Percentiles rank a stretch among this genome's conserved stretches.
phyloP scores from a whole-genome alignment of 139 green algal species.

The Closterium sp. region DNA sequence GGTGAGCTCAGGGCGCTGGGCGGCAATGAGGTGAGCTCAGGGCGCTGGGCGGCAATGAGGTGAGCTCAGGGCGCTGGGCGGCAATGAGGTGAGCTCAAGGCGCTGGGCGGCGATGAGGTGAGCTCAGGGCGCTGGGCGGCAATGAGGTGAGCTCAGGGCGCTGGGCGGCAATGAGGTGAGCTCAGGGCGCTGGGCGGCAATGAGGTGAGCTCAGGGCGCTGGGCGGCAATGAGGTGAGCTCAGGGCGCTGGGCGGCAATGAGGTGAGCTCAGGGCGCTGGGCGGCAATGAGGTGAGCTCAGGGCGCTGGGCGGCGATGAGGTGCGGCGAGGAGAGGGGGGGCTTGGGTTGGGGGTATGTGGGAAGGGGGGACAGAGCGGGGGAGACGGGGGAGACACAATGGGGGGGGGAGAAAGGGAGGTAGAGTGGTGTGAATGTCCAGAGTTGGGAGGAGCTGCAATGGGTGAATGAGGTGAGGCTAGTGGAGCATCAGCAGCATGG shows the following conservation, averaged over 20 bases:
- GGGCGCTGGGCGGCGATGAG: slow-evolving; percentile 21
- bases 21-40: slow-evolving; percentile 20
- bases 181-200: slow-evolving; percentile 25
- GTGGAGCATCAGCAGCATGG: background rate
- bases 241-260: slow-evolving; percentile 18
- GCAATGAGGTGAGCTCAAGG: slow-evolving; percentile 20
- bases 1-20: slow-evolving; percentile 38
- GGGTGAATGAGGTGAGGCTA: background rate
- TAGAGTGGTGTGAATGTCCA: background rate
- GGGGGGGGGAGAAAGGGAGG: background rate
- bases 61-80: slow-evolving; percentile 37
- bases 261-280: too few relatives aligned
- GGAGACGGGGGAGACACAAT: background rate
- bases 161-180: too few relatives aligned
- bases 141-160: slow-evolving; percentile 27
- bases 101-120: too few relatives aligned
- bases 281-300: too few relatives aligned
- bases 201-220: too few relatives aligned
- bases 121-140: slow-evolving; percentile 32
- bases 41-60: too few relatives aligned
- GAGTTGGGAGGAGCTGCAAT: background rate
- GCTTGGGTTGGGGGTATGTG: background rate
- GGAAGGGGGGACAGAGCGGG: too few relatives aligned
- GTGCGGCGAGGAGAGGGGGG: slow-evolving; percentile 8
- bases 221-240: too few relatives aligned